These are phyloP conservation scores for Rhynchosporium agropyri DNA, from an alignment of 2,329 filamentous ascomycete species.

Conservation along the genomic window DNA sequence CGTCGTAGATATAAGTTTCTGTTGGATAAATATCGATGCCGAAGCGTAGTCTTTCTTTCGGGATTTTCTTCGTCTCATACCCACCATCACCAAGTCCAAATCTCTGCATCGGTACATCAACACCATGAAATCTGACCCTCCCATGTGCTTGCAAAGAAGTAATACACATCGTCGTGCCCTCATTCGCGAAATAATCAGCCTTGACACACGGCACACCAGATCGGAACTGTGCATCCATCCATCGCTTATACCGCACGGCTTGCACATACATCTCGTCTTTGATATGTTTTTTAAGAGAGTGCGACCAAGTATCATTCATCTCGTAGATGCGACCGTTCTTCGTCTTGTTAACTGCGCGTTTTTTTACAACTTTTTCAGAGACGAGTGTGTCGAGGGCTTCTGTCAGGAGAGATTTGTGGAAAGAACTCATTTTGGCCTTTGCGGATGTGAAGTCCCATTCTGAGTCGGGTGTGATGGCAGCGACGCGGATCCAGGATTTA, in stretches of 20 bases:
- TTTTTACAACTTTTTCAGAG: conserved; percentile 50
- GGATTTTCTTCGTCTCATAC: conserved; percentile 70
- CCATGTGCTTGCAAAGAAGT: conserved; percentile 65
- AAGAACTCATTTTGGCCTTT: conserved; percentile 49
- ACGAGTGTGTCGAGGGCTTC: conserved; percentile 34
- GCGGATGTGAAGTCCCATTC: conserved; percentile 54
- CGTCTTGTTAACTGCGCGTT: conserved; percentile 60
- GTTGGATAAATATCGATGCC: conserved; percentile 63
- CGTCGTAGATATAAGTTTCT: conserved; percentile 57
- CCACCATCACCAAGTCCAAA: conserved; percentile 72
- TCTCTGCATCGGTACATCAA: conserved; percentile 62
- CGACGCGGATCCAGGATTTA: conserved; percentile 61
- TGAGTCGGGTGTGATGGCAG: conserved; percentile 56
- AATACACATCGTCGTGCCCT: conserved; percentile 68
- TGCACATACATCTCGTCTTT: conserved; percentile 58
- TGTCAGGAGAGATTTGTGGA: conserved; percentile 28
- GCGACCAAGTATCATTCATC: conserved; percentile 61
- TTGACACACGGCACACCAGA: conserved; percentile 40
- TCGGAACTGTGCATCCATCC: conserved; percentile 56
- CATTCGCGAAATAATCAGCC: conserved; percentile 59
- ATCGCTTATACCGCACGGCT: conserved; percentile 61
- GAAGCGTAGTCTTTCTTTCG: conserved; percentile 68
- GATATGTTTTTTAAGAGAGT: conserved; percentile 58
- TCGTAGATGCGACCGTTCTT: conserved; percentile 62
- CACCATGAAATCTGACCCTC: conserved; percentile 55